Evolutionary conservation across 192 early-diverging fungal genomes (phyloP).

Genomic region (Entrophospora sp.): DNA sequence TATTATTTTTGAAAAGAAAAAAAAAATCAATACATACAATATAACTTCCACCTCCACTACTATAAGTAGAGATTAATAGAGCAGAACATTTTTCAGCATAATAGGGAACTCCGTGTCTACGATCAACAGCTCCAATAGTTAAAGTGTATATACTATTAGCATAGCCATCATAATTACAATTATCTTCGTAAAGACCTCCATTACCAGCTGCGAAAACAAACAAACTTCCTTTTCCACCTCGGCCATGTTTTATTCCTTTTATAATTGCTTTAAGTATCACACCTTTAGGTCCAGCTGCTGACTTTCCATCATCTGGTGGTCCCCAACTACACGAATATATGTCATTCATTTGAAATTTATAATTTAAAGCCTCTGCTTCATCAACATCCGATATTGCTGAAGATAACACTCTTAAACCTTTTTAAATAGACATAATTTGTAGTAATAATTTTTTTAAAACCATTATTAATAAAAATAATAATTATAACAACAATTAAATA

Average conservation of each 20-base stretch:
- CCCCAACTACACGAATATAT: slow-evolving; percentile 98
- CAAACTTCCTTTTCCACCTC: slow-evolving; percentile 75
- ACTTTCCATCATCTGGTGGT: slow-evolving; percentile 77
- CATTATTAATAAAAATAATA: too few relatives aligned
- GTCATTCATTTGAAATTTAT: slow-evolving; percentile 76
- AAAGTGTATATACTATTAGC: slow-evolving; percentile 95
- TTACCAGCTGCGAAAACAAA: slow-evolving; percentile 95
- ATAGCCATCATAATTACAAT: slow-evolving; percentile 96
- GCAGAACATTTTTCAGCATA: slow-evolving; percentile 89
- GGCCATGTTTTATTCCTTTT: slow-evolving; percentile 78
- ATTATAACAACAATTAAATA: not conserved
- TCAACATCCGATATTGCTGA: slow-evolving; percentile 84
- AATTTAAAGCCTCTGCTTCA: slow-evolving; percentile 87
- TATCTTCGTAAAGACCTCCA: slow-evolving; percentile 66
- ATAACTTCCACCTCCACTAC: slow-evolving; percentile 61
- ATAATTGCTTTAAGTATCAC: slow-evolving; percentile 76
- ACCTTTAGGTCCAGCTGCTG: slow-evolving; percentile 75
- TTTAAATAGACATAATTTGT: not conserved
- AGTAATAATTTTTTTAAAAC: not conserved
- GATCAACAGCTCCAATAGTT: slow-evolving; percentile 83
- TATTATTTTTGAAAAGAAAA: too few relatives aligned
- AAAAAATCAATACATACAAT: slow-evolving; percentile 57
- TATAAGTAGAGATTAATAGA: slow-evolving; percentile 84
- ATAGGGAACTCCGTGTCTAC: slow-evolving; percentile 59
- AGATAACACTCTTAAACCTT: slow-evolving; percentile 82